Conservation (phyloP, 768 basidiomycete species). For the Clavulina sp. region DNA sequence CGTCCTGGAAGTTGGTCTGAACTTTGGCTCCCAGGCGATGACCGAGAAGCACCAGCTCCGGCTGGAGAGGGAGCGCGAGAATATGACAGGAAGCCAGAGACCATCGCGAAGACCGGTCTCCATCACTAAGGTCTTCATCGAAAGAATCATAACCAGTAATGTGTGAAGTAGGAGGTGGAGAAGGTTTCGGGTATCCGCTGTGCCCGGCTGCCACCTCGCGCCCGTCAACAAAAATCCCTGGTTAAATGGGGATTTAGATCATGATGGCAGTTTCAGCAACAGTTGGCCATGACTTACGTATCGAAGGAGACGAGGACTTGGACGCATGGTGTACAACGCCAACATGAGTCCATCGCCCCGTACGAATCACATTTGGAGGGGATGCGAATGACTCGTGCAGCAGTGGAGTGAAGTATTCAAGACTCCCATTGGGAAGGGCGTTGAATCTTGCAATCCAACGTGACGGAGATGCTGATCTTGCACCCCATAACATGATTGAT, state of each 20-base stretch:
- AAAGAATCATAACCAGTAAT: slow-evolving; percentile 34
- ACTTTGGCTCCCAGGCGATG: slow-evolving; percentile 75
- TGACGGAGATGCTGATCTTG: slow-evolving; percentile 8
- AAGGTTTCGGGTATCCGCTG: slow-evolving; percentile 40
- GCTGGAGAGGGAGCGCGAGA: slow-evolving; percentile 16
- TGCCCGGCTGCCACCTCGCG: slow-evolving; percentile 43
- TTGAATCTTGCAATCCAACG: slow-evolving; percentile 26
- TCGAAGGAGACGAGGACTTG: slow-evolving; percentile 15
- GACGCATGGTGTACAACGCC: slow-evolving; percentile 32
- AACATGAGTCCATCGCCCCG: slow-evolving; percentile 56
- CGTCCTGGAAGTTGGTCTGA: slow-evolving; percentile 55
- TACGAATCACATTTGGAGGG: slow-evolving; percentile 29
- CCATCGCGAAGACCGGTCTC: slow-evolving; percentile 4
- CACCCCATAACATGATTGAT: slow-evolving; percentile 2
- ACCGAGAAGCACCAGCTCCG: slow-evolving; percentile 55
- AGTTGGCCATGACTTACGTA: background rate
- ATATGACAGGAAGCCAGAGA: slow-evolving; percentile 10
- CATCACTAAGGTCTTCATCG: background rate
- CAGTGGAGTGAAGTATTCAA: slow-evolving; percentile 30
- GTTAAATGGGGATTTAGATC: background rate
- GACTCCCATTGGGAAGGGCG: slow-evolving; percentile 36
- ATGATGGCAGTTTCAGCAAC: background rate
- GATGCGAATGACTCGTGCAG: slow-evolving; percentile 27
- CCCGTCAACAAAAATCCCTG: slow-evolving; percentile 54
- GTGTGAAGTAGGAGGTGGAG: slow-evolving; percentile 26